A percentile compares a stretch with the other conserved stretches of the same genome.
These are phyloP conservation scores for Mycena pura DNA, from an alignment of 768 basidiomycete genomes.

Conservation along the genomic window DNA sequence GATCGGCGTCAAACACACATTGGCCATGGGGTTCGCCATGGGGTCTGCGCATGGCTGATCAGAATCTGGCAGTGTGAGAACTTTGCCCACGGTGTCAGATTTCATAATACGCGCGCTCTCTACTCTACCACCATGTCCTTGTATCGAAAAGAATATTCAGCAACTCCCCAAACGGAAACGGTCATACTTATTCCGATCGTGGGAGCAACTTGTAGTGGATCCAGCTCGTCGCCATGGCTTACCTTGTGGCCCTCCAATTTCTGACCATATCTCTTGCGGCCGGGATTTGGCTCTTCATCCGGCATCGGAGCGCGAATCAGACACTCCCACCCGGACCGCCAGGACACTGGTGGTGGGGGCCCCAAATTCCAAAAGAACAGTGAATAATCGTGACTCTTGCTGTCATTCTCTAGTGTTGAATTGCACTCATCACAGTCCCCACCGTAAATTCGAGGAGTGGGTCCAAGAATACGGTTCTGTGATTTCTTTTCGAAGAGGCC, in stretches of 20 bases:
- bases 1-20: neutral
- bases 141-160: neutral
- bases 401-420: neutral
- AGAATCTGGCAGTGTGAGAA: neutral
- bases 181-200: too few relatives aligned
- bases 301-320: neutral
- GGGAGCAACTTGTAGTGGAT: too few relatives aligned
- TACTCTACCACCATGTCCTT: neutral
- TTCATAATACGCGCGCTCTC: neutral
- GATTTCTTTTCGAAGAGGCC: slow-evolving; percentile 61
- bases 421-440: slow-evolving; percentile 39
- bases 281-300: slow-evolving; percentile 1
- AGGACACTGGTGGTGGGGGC: slow-evolving; percentile 48
- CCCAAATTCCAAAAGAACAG: slow-evolving; percentile 48
- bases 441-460: slow-evolving; percentile 64
- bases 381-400: slow-evolving; percentile 27
- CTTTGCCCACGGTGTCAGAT: neutral
- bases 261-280: neutral
- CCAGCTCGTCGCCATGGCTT: too few relatives aligned
- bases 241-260: neutral
- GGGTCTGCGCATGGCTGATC: neutral
- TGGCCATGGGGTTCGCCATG: neutral
- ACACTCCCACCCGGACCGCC: slow-evolving; percentile 52
- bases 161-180: too few relatives aligned
- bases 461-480: slow-evolving; percentile 66